Base-by-base conservation (phyloP, 495 filamentous ascomycete species). In the Lophiotrema nucula region DNA sequence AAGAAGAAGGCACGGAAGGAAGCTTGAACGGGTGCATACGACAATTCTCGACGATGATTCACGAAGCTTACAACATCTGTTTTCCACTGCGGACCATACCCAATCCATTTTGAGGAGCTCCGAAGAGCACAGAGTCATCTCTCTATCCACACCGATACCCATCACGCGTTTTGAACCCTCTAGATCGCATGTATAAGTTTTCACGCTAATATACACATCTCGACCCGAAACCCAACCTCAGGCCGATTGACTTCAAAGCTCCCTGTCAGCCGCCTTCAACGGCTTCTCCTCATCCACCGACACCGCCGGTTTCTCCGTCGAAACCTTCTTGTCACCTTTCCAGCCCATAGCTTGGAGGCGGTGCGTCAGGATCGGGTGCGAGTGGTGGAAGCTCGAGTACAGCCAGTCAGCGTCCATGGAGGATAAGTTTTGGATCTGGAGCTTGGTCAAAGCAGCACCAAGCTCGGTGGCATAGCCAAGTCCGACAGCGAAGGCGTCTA, bases 331-430 rank as follows among this genome's bases (percentile, higher is more conserved):
- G 41, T 80, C 78, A 46, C 81, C 78, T 67, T 80, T 83, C 91
- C 91, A 97, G 57, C 88, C 85, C 26, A 98, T 77, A 0, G 92
- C 93, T 74, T 86, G 89, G 62, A 98, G 76, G 60, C 93, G 82
- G 79, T 98, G 95, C 6, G 91, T 86, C 51, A 98, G 80, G 62
- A 97, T 97, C 0, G 93, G 93, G 74, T 98, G 93, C 6, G 91
- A 96, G 80, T 92, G 96, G 76, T 97, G 89, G 76, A 97, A 98
- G 76, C 86, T 92, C 23, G 95, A 91, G 72, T 96, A 98, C 76
- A 96, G 81, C 88, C 87, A 95, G 72, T 98, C 95, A 37, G 93
- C 93, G 71, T 98, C 95, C 92, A 97, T 97, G 53, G 88, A 95
- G 75, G 89, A 92, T 53, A 98, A 79, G 68, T 98, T 98, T 76